A percentile compares a stretch with the other conserved stretches of the same genome.
Conservation (phyloP, 1,284 basidiomycete species). For the Ceraceosorus guamensis region DNA sequence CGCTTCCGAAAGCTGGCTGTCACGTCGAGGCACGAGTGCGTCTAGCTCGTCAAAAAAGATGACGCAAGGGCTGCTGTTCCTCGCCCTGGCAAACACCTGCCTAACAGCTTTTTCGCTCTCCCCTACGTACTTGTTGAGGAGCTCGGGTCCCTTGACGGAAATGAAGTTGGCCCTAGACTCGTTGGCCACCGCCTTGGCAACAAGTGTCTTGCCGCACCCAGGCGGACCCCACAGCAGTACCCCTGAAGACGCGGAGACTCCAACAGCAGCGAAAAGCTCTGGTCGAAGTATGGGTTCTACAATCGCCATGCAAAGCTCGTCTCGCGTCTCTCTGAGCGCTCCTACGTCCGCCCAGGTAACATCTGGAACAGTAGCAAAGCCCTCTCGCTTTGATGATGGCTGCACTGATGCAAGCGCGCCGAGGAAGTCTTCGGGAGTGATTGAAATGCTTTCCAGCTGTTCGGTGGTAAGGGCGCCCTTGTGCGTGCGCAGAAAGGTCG, state of each 20-base stretch:
- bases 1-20: slow-evolving; percentile 80
- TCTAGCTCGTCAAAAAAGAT: slow-evolving; percentile 96
- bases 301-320: slow-evolving; percentile 93
- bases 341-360: slow-evolving; percentile 93
- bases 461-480: slow-evolving; percentile 67
- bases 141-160: slow-evolving; percentile 90
- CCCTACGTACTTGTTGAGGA: slow-evolving; percentile 97
- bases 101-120: slow-evolving; percentile 92
- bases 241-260: slow-evolving; percentile 66
- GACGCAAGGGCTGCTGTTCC: slow-evolving; percentile 79
- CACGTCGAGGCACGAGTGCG: slow-evolving; percentile 84
- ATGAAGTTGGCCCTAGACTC: slow-evolving; percentile 92
- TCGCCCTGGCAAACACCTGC: slow-evolving; percentile 81
- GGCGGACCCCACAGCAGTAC: slow-evolving; percentile 97
- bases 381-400: slow-evolving; percentile 92
- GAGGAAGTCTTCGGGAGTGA: slow-evolving; percentile 64
- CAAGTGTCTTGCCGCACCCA: slow-evolving; percentile 89
- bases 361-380: slow-evolving; percentile 91
- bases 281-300: slow-evolving; percentile 88
- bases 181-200: slow-evolving; percentile 95
- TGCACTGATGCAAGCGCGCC: slow-evolving; percentile 76
- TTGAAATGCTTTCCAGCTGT: slow-evolving; percentile 71
- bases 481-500: slow-evolving; percentile 77
- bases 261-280: slow-evolving; percentile 76
- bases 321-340: slow-evolving; percentile 74